Evolutionary conservation across 2,329 filamentous ascomycete genomes (phyloP), one percentile per base, ranked within the genome.

Genomic region (Trichoderma pleuroti): DNA sequence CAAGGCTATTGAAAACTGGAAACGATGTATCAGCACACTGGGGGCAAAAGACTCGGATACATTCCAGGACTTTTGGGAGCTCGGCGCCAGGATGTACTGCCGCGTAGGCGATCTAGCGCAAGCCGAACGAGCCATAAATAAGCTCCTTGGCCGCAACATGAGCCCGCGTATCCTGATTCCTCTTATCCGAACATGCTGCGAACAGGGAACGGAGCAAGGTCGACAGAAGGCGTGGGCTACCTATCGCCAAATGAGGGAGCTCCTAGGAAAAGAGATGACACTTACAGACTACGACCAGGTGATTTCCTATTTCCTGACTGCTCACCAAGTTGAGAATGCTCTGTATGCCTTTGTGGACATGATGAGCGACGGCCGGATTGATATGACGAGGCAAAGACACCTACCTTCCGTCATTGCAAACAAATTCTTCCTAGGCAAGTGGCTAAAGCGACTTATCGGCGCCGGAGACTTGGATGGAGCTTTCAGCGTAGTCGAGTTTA

Each of bases 271-370:
- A 28, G 80, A 84, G 1, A 91, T 94, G 82, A 87, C 84, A 4
- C 89, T 94, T 76, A 82, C 88, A 21, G 92, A 97, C 76, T 97
- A 94, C 75, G 93, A 97, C 78, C 83, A 87, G 72, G 86, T 94
- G 42, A 90, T 91, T 60, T 86, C 91, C 24, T 87, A 87, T 57
- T 93, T 97, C 76, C 81, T 97, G 30, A 84, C 89, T 26, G 86
- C 88, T 8, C 87, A 89, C 67, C 85, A 90, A 71, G 84, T 88
- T 7, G 87, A 91, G 72, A 86, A 90, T 72, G 93, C 92, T 1
- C 85, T 95, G 68, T 88, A 89, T 67, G 88, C 93, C 0, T 97
- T 97, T 79, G 92, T 91, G 74, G 93, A 97, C 78, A 97, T 97
- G 93, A 94, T 97, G 89, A 88, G 89, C 70, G 86, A 87, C 5